phyloP scores from a whole-genome alignment of 257 asterid genomes.

The Ballota nigra region DNA sequence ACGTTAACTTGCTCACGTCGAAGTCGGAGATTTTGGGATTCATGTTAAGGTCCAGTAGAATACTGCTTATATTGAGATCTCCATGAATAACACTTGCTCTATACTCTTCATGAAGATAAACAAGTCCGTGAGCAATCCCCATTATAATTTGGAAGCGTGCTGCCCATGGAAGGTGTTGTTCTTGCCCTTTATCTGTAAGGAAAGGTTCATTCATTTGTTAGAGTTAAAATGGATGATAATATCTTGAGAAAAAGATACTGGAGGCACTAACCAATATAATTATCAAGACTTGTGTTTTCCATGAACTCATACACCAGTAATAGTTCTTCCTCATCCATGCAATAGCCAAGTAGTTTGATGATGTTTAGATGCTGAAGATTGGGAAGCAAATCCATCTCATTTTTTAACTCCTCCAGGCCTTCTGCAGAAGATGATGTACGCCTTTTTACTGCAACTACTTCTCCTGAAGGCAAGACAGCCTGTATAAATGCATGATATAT shows the following conservation, averaged over 20 bases:
- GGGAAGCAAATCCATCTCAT: constrained; percentile 16
- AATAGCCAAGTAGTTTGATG: constrained; percentile 27
- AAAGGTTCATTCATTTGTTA: no score
- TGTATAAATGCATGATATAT: not conserved
- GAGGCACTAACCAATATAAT: no score
- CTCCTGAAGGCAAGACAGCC: constrained; percentile 5
- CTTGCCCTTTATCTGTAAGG: no score
- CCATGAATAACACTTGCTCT: not conserved
- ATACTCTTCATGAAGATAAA: not conserved
- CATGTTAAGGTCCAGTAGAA: not conserved
- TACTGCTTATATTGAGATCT: not conserved
- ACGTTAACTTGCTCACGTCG: not conserved
- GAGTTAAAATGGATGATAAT: no score
- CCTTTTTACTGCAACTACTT: constrained; percentile 22
- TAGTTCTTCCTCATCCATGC: constrained; percentile 15
- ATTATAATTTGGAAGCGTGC: not conserved
- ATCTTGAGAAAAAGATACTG: no score
- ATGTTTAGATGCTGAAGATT: constrained; percentile 25
- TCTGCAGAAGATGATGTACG: not conserved
- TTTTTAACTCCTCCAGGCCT: not conserved
- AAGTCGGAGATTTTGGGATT: not conserved
- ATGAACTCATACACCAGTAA: constrained; percentile 26
- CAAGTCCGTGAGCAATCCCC: not conserved
- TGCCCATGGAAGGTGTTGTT: no score
- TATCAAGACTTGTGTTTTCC: not conserved